Evolutionary conservation across 2,329 filamentous ascomycete species (phyloP).

Genomic region (Phaeoacremonium minimum): DNA sequence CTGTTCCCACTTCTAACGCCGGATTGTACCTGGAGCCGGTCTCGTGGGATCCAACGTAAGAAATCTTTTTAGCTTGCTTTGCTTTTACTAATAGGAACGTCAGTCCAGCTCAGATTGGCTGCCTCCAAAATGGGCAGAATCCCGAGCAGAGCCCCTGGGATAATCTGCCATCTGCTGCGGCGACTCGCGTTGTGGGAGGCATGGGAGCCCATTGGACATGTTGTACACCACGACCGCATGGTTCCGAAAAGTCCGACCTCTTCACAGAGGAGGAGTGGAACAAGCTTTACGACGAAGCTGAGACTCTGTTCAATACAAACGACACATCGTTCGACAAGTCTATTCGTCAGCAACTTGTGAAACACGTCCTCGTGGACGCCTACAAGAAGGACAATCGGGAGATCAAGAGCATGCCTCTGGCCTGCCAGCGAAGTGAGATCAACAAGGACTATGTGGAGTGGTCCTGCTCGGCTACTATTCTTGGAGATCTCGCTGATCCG

Average conservation of each 20-base stretch:
- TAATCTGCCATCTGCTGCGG: constrained; percentile 13
- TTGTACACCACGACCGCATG: no score
- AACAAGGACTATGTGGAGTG: constrained; percentile 11
- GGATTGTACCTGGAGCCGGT: no score
- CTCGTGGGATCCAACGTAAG: no score
- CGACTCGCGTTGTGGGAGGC: constrained; percentile 15
- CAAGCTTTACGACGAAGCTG: no score
- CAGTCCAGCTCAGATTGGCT: no score
- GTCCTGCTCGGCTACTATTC: constrained; percentile 14
- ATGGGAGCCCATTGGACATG: constrained; percentile 21
- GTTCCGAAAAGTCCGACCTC: no score
- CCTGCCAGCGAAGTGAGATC: constrained; percentile 11
- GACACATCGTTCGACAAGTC: constrained; percentile 5
- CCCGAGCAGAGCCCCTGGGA: constrained; percentile 3
- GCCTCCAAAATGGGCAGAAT: constrained; percentile 6
- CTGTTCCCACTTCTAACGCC: no score
- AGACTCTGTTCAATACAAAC: constrained; percentile 12
- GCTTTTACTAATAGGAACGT: not conserved
- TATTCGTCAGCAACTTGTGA: not conserved
- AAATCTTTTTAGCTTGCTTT: no score
- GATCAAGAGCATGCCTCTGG: constrained; percentile 13
- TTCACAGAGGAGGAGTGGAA: no score
- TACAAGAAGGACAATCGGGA: not conserved
- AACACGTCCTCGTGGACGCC: not conserved
- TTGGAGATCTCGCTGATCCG: constrained; percentile 10